Conservation (phyloP, 1,284 basidiomycete genomes). For the Papiliotrema laurentii region DNA sequence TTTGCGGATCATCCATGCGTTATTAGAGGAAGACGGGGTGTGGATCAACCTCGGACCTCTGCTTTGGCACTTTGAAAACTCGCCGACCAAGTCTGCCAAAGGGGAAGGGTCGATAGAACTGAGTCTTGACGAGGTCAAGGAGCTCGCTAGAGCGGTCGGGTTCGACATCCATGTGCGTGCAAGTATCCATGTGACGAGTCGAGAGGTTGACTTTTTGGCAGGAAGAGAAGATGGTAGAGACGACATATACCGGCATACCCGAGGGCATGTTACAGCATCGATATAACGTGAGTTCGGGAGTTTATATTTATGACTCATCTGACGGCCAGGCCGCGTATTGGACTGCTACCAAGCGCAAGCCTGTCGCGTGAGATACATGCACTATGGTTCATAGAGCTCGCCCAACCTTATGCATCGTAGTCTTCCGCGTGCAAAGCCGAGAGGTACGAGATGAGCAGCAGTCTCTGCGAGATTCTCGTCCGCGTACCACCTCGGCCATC, state of each 20-base stretch:
- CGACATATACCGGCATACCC: conserved; percentile 81
- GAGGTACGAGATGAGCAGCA: too few relatives aligned
- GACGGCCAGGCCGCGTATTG: conserved; percentile 63
- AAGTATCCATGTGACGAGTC: neutral
- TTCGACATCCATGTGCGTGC: conserved; percentile 70
- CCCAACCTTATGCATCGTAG: too few relatives aligned
- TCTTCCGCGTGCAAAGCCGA: too few relatives aligned
- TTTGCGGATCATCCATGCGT: conserved; percentile 70
- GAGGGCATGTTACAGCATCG: conserved; percentile 82
- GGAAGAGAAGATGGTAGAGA: conserved; percentile 74
- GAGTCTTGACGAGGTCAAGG: conserved; percentile 80
- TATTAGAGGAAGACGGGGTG: conserved; percentile 74
- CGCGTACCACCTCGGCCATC: too few relatives aligned
- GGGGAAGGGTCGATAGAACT: conserved; percentile 78
- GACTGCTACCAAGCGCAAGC: conserved; percentile 64
- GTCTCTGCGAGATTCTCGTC: too few relatives aligned
- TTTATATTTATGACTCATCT: neutral
- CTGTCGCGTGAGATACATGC: neutral
- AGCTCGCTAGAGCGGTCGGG: conserved; percentile 67
- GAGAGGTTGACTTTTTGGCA: conserved; percentile 35
- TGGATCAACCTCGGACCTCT: conserved; percentile 92
- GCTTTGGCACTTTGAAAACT: conserved; percentile 93
- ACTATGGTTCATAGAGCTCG: neutral
- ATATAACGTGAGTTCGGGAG: conserved; percentile 58
- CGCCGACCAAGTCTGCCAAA: conserved; percentile 54